Evolutionary conservation across 345 rosid species (phyloP), one percentile per base, ranked within the genome.

Genomic region (Aurinia saxatilis): DNA sequence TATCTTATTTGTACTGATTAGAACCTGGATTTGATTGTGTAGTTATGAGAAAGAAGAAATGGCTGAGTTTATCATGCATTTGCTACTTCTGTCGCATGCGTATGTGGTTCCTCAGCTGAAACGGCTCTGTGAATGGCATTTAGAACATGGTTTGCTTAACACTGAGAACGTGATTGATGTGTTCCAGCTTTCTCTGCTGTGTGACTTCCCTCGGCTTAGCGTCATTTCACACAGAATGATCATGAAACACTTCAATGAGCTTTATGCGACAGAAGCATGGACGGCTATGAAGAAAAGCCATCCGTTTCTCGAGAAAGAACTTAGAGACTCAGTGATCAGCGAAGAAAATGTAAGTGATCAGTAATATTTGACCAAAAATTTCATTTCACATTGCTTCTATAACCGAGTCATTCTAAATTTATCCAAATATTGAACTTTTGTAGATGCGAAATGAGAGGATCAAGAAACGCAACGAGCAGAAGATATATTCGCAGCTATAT

Each of bases 151-250:
- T 56, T 73, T 77, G 60, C 85, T 92, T 30, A 83, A 71, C 34
- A 46, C 38, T 2, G 96, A 92, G 60, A 92, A 89, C 53, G 89
- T 84, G 9, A 62, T 85, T 4, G 96, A 92, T 72, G 74, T 84
- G 33, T 85, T 92, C 57, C 98, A 92, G 82, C 88, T 92, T 16
- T 75, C 96, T 0, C 69, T 92, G 38, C 75, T 92, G 0, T 92
- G 96, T 40, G 91, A 89, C 52, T 81, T 82, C 38, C 93, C 98
- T 45, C 75, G 91, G 45, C 90, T 92, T 19, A 56, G 81, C 63
- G 63, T 85, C 54, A 62, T 87, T 63, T 81, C 83, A 69, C 91
- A 89, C 60, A 83, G 88, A 19, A 83, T 67, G 87, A 82, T 89
- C 60, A 29, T 82, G 46, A 75, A 39, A 57, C 80, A 83, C 76